phyloP scores from a whole-genome alignment of 148 eudicot species.

The Arbutus unedo region DNA sequence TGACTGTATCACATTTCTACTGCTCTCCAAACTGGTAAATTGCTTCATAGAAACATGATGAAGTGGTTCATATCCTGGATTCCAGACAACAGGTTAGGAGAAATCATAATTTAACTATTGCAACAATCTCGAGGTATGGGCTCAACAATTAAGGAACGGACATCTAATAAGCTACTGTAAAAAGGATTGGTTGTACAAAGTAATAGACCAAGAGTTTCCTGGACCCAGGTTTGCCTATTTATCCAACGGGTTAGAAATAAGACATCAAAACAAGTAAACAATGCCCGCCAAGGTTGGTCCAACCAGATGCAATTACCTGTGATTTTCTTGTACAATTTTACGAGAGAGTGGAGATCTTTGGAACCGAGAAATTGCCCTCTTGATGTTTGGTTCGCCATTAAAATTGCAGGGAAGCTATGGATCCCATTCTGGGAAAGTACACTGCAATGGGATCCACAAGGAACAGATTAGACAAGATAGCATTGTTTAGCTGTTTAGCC shows the following conservation, averaged over 20 bases:
- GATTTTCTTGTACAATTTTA: conserved; percentile 38
- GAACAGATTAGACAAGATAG: conserved; percentile 12
- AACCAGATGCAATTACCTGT: conserved; percentile 38
- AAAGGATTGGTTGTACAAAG: neutral
- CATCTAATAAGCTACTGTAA: neutral
- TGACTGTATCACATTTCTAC: conserved; percentile 22
- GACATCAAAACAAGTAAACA: neutral
- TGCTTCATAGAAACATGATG: conserved; percentile 21
- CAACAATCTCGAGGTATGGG: neutral
- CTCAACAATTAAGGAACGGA: neutral
- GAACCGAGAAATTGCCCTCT: conserved; percentile 34
- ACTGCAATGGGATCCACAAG: conserved; percentile 28
- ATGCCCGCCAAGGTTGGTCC: no score
- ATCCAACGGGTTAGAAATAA: neutral
- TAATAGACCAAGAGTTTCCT: neutral
- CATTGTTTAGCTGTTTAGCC: neutral
- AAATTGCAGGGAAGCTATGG: conserved; percentile 48
- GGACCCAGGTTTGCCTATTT: neutral
- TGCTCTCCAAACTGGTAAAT: conserved; percentile 6
- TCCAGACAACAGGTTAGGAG: neutral
- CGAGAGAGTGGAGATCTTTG: conserved; percentile 42
- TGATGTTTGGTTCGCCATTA: conserved; percentile 36
- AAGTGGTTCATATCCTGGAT: conserved; percentile 43
- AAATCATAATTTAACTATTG: neutral
- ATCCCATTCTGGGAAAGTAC: conserved; percentile 55